Percentiles rank a stretch among this genome's conserved stretches.
Conservation (phyloP, 2,329 filamentous ascomycete genomes). For the Ilyonectria destructans region DNA sequence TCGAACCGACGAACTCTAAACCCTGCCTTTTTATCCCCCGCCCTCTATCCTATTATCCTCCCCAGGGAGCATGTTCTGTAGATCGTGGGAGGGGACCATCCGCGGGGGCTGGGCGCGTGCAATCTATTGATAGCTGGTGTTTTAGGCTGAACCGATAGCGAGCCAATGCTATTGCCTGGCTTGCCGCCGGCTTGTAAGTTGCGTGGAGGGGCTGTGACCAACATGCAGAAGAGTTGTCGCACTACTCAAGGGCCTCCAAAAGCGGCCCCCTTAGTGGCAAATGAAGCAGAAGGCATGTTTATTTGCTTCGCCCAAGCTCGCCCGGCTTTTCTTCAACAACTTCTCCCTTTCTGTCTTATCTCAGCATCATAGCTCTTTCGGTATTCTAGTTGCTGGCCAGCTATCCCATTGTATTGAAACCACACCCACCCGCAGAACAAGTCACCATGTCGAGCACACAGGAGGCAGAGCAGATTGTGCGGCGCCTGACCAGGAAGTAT, state of each 20-base stretch:
- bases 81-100: background rate
- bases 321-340: slow-evolving; percentile 2
- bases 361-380: background rate
- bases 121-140: background rate
- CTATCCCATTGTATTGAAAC: slow-evolving; percentile 7
- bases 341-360: slow-evolving; percentile 4
- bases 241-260: background rate
- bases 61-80: background rate
- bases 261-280: background rate
- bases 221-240: slow-evolving; percentile 29
- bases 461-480: slow-evolving; percentile 35
- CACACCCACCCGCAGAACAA: background rate
- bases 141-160: background rate
- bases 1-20: no score
- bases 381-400: slow-evolving; percentile 1
- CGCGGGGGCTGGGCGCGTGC: background rate
- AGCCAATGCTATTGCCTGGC: slow-evolving; percentile 13
- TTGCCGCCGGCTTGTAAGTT: background rate
- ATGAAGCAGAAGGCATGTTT: background rate
- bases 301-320: background rate
- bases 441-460: slow-evolving; percentile 31
- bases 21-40: no score
- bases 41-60: no score
- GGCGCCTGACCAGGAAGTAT: slow-evolving; percentile 28
- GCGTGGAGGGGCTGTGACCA: slow-evolving; percentile 28